Evolutionary conservation across 768 basidiomycete genomes (phyloP), one percentile per base, ranked within the genome.

Genomic region (Tricholoma terreum): DNA sequence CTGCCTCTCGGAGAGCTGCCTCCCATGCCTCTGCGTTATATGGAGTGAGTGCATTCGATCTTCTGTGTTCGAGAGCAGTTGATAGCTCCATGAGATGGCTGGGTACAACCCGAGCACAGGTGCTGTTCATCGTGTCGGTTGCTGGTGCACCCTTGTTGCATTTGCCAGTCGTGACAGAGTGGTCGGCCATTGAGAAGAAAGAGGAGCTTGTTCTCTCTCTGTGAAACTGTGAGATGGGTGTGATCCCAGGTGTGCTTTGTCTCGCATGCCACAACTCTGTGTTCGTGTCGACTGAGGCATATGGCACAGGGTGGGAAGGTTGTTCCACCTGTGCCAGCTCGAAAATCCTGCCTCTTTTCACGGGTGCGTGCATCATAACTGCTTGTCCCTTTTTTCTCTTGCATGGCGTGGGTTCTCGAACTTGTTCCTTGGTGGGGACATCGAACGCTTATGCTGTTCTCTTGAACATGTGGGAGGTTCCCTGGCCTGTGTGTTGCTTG

Each of bases 1-100:
- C 19, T 24, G 43, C 22, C 6, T 35, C 33, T 8, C 4, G 10
- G 3, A 52, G 51, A 11, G 4, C 12, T 8, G 2, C 34, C 34
- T 34, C 15, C 51, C 51, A 52, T 11, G 8, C 33, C 31, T 52
- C n/a, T 12, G 30, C 14, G 2, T 2, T 35, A 21, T 56, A 56
- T 3, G 55, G 55, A 33, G 48, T 5, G 3, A 50, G 33, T 50
- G 33, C 14, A 6, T 56, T 50, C 2, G 22, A 24, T 17, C 34
- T 12, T 50, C 48, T 56, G 55, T 17, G 46, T 17, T 33, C 43
- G 43, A 54, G 53, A 17, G 31, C 53, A 54, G 8, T 36, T 24
- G 8, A 11, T 8, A 42, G 53, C 53, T 19, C 53, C 38, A 22
- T 54, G 53, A 36, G 19, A 6, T 3, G 17, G 6, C 12, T 45